These are phyloP conservation scores for Megacollybia marginata DNA, from an alignment of 768 basidiomycete genomes.

Conservation along the genomic window DNA sequence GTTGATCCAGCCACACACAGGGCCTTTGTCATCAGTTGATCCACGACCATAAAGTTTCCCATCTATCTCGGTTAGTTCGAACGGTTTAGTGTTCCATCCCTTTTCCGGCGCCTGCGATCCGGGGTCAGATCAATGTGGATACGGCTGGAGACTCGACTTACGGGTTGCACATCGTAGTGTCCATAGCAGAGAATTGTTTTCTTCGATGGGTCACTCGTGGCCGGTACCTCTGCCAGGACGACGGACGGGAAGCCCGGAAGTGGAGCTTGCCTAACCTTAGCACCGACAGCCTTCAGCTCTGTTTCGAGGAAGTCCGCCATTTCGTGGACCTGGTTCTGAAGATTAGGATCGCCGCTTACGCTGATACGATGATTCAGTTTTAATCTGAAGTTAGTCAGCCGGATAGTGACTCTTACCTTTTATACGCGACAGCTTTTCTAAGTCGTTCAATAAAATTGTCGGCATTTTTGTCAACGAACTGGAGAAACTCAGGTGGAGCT, in stretches of 20 bases:
- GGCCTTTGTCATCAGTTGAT: slow-evolving; percentile 87
- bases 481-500: background rate
- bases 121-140: too few species aligned
- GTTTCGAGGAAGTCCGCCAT: slow-evolving; percentile 45
- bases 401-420: slow-evolving; percentile 36
- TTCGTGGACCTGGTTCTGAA: slow-evolving; percentile 27
- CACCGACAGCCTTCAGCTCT: slow-evolving; percentile 53
- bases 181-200: slow-evolving; percentile 67
- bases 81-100: slow-evolving; percentile 66
- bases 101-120: slow-evolving; percentile 11
- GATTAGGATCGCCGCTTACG: background rate
- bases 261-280: slow-evolving; percentile 48
- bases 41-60: slow-evolving; percentile 78
- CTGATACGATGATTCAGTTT: background rate
- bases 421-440: slow-evolving; percentile 40
- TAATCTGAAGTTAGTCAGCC: slow-evolving; percentile 29
- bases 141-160: slow-evolving; percentile 23
- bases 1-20: slow-evolving; percentile 84
- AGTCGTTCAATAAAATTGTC: slow-evolving; percentile 48
- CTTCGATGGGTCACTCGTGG: slow-evolving; percentile 49
- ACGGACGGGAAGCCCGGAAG: slow-evolving; percentile 32
- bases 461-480: slow-evolving; percentile 38
- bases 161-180: slow-evolving; percentile 69
- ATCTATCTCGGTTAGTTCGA: slow-evolving; percentile 46
- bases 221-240: too few species aligned